These are phyloP conservation scores for Rutstroemia sydowiana DNA, from an alignment of 2,329 filamentous ascomycete genomes.

Conservation along the genomic window DNA sequence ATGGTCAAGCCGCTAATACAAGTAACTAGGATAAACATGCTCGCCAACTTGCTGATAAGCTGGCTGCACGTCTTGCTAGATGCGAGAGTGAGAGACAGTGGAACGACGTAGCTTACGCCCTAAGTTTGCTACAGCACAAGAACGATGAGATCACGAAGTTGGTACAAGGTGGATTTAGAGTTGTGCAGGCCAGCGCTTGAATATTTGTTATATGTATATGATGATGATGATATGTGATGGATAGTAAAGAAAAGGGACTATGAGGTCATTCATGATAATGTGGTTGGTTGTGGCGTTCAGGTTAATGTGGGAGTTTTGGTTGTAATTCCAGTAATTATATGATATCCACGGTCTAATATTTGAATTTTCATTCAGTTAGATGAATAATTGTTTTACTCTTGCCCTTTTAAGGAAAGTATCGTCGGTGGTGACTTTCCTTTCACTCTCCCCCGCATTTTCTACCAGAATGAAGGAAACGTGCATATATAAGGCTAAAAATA, in stretches of 20 bases:
- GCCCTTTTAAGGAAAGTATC: no score
- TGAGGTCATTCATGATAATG: background rate
- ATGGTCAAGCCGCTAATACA: conserved; percentile 13
- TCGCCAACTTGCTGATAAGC: conserved; percentile 85
- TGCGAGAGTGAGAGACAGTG: conserved; percentile 93
- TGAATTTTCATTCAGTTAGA: no score
- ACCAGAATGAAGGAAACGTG: no score
- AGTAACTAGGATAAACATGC: conserved; percentile 81
- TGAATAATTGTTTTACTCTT: no score
- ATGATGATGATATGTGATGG: background rate
- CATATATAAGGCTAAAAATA: no score
- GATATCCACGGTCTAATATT: no score
- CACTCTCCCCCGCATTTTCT: no score
- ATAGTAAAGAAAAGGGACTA: background rate
- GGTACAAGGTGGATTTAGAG: conserved; percentile 67
- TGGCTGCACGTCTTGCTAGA: conserved; percentile 75
- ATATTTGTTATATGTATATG: background rate
- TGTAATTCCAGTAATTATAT: no score
- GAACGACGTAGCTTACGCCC: conserved; percentile 92
- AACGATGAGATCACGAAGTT: conserved; percentile 81
- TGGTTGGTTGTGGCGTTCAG: no score
- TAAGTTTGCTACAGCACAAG: conserved; percentile 85
- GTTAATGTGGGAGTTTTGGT: no score
- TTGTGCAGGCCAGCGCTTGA: conserved; percentile 53
- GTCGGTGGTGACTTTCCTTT: no score